Evolutionary conservation across 2,329 filamentous ascomycete species (phyloP), one percentile per base, ranked within the genome.

Genomic region (Fusarium chuoi): DNA sequence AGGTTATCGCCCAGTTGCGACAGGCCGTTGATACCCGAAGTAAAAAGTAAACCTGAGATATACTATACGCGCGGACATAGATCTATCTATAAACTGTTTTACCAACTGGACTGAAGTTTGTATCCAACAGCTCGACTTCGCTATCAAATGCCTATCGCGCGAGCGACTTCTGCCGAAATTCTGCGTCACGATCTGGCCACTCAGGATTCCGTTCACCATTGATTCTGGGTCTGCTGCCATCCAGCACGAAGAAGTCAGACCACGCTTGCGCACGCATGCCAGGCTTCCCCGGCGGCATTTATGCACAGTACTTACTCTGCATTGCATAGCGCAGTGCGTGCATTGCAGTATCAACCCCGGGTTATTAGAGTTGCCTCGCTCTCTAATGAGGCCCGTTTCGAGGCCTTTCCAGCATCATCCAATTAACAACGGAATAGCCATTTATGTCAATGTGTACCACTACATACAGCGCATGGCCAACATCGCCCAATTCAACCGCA

Each of bases 1-100:
- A 96, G 75, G 95, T 98, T 30, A 98, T 99, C 80, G 84, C 88
- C n/a, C 87, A 93, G 82, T 85, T 99, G 79, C 89, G 95, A 75
- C 90, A 93, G 68, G 89, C 94, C 6, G 95, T 99, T 7, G 90
- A 98, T 61, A 89, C 88, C 78, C 68, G 73, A 58, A 77, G 83
- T 82, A 74, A 78, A 68, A 57, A 84, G 82, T 41, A 86, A 83
- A 80, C 79, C 62, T 45, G 35, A 49, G 73, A 64, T 12, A 41
- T 51, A 38, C 57, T 26, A 44, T 41, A 48, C 22, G 39, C 44
- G 42, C 41, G 51, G 55, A 45, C n/a, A 52, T 49, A 41, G 46
- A 42, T 68, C 42, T 44, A 11, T 44, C n/a, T 20, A 48, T 71
- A 26, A 48, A 75, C 66, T 77, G 62, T 57, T 59, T 70, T 61